phyloP scores from a whole-genome alignment of 805 yeast genomes.

The Pachysolen tannophilus region DNA sequence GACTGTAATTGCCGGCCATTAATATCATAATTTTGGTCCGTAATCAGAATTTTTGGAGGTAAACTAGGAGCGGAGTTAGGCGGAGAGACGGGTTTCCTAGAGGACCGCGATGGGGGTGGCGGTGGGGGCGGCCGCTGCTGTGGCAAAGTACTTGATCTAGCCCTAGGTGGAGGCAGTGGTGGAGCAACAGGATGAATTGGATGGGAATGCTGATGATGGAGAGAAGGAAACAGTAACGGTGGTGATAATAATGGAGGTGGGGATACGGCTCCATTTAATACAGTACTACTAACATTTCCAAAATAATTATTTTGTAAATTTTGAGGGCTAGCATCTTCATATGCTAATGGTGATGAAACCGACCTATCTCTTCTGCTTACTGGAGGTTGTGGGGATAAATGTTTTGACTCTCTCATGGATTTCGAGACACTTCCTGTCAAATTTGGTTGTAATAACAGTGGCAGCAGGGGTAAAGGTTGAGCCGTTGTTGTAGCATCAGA shows the following conservation, averaged over 20 bases:
- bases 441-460: conserved; percentile 37
- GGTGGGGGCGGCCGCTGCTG: conserved; percentile 31
- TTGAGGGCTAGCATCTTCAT: too few relatives aligned
- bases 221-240: conserved; percentile 5
- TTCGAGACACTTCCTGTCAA: conserved; percentile 50
- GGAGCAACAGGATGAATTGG: conserved; percentile 9
- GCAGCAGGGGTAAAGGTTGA: conserved; percentile 20
- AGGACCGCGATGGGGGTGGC: conserved; percentile 9
- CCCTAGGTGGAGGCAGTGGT: conserved; percentile 11
- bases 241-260: conserved; percentile 1
- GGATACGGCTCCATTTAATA: too few relatives aligned
- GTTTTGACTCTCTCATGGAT: conserved; percentile 25
- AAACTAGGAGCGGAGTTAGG: conserved; percentile 19
- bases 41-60: conserved; percentile 21
- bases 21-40: too few relatives aligned
- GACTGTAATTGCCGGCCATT: too few relatives aligned
- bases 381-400: conserved; percentile 7
- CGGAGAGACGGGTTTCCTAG: conserved; percentile 4
- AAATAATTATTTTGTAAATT: too few relatives aligned
- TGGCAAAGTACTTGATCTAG: conserved; percentile 17
- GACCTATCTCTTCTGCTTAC: conserved; percentile 4
- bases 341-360: conserved; percentile 5
- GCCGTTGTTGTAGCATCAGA: conserved; percentile 7
- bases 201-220: conserved; percentile 6
- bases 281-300: too few relatives aligned